A percentile compares a stretch with the other conserved stretches of the same genome.
phyloP scores from a whole-genome alignment of 192 early-diverging fungal genomes.

The Entomortierella parvispora region DNA sequence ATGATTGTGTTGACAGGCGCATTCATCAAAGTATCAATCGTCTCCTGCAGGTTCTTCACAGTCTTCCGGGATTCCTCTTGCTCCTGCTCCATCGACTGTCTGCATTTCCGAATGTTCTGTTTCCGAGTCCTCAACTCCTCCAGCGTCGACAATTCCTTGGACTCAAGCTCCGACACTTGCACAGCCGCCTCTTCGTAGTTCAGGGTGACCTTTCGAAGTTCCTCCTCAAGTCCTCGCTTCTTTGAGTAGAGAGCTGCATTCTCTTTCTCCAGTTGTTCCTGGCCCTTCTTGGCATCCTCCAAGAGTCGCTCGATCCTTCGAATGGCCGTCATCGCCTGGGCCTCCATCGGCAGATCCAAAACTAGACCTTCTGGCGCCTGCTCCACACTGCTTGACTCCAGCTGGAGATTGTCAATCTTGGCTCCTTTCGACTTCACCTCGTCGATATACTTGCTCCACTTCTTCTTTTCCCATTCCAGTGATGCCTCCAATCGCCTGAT shows the following conservation, averaged over 20 bases:
- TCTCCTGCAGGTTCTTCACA: conserved; percentile 12
- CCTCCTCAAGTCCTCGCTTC: conserved; percentile 11
- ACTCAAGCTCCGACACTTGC: conserved; percentile 2
- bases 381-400: background rate
- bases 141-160: background rate
- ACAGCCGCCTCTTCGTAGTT: background rate
- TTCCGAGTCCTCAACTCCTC: conserved; percentile 23
- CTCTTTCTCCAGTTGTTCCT: conserved; percentile 11
- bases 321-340: conserved; percentile 27
- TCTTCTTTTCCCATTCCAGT: conserved; percentile 43
- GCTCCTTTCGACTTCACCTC: conserved; percentile 4
- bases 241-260: conserved; percentile 4
- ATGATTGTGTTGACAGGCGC: no score
- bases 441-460: conserved; percentile 24
- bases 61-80: background rate
- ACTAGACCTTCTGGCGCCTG: background rate
- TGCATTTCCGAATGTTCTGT: conserved; percentile 7
- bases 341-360: conserved; percentile 13
- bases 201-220: background rate
- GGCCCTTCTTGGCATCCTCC: conserved; percentile 10
- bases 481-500: conserved; percentile 36
- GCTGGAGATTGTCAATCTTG: background rate
- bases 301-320: conserved; percentile 21
- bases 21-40: conserved; percentile 16
- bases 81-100: conserved; percentile 24